Base-by-base conservation (phyloP, 2,329 filamentous ascomycete genomes). In the Coleophoma eucalyptorum region DNA sequence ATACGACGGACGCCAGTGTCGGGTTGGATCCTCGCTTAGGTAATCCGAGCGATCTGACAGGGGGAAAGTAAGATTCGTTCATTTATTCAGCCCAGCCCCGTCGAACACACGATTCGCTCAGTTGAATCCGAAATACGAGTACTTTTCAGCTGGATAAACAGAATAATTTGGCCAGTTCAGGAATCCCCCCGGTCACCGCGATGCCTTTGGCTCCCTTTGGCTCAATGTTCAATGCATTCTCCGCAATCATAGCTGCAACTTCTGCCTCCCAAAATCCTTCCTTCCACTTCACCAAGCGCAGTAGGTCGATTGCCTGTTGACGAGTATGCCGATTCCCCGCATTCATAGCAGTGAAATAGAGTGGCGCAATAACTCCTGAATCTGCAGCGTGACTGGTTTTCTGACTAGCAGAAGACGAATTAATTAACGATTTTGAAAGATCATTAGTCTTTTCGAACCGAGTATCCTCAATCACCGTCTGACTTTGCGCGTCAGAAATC, bases 311-410 rank as follows among this genome's bases (percentile, higher is more conserved):
- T 1, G 55, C 55, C 31, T 54, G 44, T 43, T 49, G 53, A 34
- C 51, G 42, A 19, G 53, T 33, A 33, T 38, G 26, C 7, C 12
- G n/a, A n/a, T 37, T 40, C 20, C 43, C 18, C 10, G 50, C 49
- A 11, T 45, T 50, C 51, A 58, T 52, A 3, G 55, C 55, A 18
- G 48, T 48, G n/a, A 56, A 55, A n/a, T 58, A 58, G 4, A 59
- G 42, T 3, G 53, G 45, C 11, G 46, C 42, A 31, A 58, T 55
- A 8, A 58, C 40, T 5, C 55, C 57, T 33, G 48, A 51, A 46
- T 59, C 53, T 2, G 54, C 50, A 3, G 53, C 45, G 26, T 52
- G 54, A 6, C 26, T 26, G 3, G 31, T 37, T 8, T 19, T 13
- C 5, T 34, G 34, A 2, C 33, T 38, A 11, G 40, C 21, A 8